Conservation (phyloP, 441 rosid genomes). For the Erodium texanum region DNA sequence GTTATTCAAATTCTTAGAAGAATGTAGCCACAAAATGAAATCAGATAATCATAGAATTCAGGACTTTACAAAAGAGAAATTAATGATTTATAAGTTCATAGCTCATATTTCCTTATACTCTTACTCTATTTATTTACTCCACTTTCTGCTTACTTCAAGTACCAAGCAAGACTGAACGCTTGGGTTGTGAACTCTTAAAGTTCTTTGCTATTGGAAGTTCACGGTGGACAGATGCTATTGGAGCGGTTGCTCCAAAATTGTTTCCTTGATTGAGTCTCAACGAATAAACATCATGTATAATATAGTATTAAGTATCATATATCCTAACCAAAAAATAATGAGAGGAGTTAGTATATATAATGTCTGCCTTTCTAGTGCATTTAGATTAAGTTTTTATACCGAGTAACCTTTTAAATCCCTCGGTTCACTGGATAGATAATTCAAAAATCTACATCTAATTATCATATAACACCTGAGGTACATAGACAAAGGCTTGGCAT, state of each 20-base stretch:
- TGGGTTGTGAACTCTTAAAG: background rate
- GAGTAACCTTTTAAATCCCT: background rate
- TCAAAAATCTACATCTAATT: too few species aligned
- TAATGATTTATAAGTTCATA: background rate
- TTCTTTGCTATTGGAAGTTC: background rate
- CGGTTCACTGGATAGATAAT: background rate
- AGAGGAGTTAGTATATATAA: background rate
- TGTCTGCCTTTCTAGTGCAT: background rate
- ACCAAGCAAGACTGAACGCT: slow-evolving; percentile 5
- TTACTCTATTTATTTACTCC: slow-evolving; percentile 2
- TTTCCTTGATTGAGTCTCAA: background rate
- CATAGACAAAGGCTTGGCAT: background rate
- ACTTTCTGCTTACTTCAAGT: background rate
- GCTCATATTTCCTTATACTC: background rate
- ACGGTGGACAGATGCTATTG: background rate
- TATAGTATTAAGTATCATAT: background rate
- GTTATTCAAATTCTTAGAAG: background rate
- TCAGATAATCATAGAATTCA: background rate
- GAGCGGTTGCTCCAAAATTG: background rate
- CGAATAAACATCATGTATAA: background rate
- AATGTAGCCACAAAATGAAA: slow-evolving; percentile 5
- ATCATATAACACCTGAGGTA: background rate
- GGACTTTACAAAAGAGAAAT: background rate
- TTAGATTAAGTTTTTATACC: background rate
- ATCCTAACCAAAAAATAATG: background rate